phyloP scores from a whole-genome alignment of 371 early-diverging fungal species.

The Nematocida sp. region DNA sequence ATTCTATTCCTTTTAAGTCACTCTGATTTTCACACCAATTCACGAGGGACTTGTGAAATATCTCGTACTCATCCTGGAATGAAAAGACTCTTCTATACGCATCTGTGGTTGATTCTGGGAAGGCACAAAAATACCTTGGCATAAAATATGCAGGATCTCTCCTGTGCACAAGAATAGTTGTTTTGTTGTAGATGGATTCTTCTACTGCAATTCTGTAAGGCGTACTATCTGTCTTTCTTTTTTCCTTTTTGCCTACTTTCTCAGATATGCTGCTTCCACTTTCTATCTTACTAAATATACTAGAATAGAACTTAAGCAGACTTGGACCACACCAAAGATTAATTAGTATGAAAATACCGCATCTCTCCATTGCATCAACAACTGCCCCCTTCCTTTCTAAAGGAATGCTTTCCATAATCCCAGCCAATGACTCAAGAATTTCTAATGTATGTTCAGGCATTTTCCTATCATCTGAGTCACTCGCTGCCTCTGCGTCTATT shows the following conservation, averaged over 20 bases:
- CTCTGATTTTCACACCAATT: constrained; percentile 27
- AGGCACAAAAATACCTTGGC: constrained; percentile 7
- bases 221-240: constrained; percentile 11
- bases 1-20: constrained; percentile 16
- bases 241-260: neutral
- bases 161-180: constrained; percentile 32
- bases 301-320: constrained; percentile 19
- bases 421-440: neutral
- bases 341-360: constrained; percentile 22
- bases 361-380: neutral
- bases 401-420: neutral
- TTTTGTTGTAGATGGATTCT: constrained; percentile 9
- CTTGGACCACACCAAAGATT: constrained; percentile 14
- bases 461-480: neutral
- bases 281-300: neutral
- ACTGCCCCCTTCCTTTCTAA: neutral
- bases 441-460: neutral
- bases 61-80: constrained; percentile 52
- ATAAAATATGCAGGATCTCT: constrained; percentile 5
- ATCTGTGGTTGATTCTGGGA: neutral
- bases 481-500: neutral
- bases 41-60: constrained; percentile 23
- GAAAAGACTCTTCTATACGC: constrained; percentile 27
- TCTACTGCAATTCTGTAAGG: constrained; percentile 35
- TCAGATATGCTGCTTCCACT: neutral